Percentiles rank a stretch among this genome's conserved stretches.
Evolutionary conservation across 805 yeast genomes (phyloP).

Genomic region (Candida incommunis): DNA sequence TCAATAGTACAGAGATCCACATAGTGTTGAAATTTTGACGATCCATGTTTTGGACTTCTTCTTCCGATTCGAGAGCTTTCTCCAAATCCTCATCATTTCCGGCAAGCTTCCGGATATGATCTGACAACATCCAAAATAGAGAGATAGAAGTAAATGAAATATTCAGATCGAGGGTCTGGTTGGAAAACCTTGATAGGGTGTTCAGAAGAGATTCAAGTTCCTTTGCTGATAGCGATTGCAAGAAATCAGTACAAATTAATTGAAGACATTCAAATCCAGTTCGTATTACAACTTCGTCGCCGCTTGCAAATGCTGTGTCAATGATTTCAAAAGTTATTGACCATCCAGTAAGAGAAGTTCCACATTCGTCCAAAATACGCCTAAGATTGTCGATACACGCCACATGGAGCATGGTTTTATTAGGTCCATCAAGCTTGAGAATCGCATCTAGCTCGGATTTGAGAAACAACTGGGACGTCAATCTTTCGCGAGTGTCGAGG

Average conservation of each 20-base stretch:
- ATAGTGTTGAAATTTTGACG: conserved; percentile 14
- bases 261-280: conserved; percentile 74
- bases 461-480: background rate
- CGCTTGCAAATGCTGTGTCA: conserved; percentile 13
- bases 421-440: background rate
- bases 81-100: conserved; percentile 10
- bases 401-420: conserved; percentile 48
- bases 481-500: background rate
- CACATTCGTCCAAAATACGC: conserved; percentile 66
- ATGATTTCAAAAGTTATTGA: conserved; percentile 46
- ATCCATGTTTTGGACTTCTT: conserved; percentile 2
- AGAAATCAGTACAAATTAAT: conserved; percentile 72
- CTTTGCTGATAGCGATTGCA: conserved; percentile 54
- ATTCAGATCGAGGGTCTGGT: conserved; percentile 62
- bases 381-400: conserved; percentile 49
- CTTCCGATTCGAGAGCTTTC: conserved; percentile 1
- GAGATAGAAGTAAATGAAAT: conserved; percentile 85
- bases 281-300: conserved; percentile 29
- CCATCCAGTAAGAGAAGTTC: conserved; percentile 52
- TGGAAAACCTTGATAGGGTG: conserved; percentile 55
- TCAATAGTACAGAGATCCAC: conserved; percentile 52
- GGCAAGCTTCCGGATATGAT: conserved; percentile 31
- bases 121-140: conserved; percentile 86
- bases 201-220: conserved; percentile 55
- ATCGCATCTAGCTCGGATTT: background rate